Evolutionary conservation across 2,329 filamentous ascomycete genomes (phyloP), one percentile per base, ranked within the genome.

Genomic region (Chaetomium sp.): DNA sequence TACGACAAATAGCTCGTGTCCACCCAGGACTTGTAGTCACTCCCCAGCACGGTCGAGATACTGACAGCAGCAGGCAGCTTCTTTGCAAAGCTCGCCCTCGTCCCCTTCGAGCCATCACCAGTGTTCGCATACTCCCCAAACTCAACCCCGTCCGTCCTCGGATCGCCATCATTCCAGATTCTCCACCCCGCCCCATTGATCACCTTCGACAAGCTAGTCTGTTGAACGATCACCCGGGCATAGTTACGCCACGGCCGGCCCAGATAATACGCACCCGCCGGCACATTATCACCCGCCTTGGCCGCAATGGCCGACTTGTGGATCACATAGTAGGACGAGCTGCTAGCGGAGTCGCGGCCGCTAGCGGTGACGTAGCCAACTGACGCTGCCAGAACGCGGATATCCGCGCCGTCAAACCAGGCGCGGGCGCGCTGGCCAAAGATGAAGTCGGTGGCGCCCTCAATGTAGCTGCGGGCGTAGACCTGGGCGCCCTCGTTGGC

Each of bases 41-140:
- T 70, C 1, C 73, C 73, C 10, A 77, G 65, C 2, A 77, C 70
- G 8, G 65, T 69, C 23, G 60, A 62, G 49, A 79, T 77, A 4
- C 73, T 67, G 0, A 82, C 75, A 0, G 79, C 63, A 0, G 72
- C 64, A 27, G 66, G 68, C 21, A 82, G 72, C 66, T 74, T 76
- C 57, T 69, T 76, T 8, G 77, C 68, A 62, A 78, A 81, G 45
- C 75, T 77, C 10, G 83, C 85, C 57, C 87, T 77, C 0, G 78
- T 80, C 0, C 85, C 85, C 21, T 75, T 74, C 2, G 86, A 78
- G 2, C 87, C 87, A 35, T 76, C 72, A 1, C 87, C 87, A 1
- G 80, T 80, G 74, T 90, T 90, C 23, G 70, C 75, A 71, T 83
- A 89, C 78, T 90, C 87, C 10, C 76, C 83, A 67, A 84, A 89